Base-by-base conservation (phyloP, 805 yeast species). In the Dipodascus albidus region DNA sequence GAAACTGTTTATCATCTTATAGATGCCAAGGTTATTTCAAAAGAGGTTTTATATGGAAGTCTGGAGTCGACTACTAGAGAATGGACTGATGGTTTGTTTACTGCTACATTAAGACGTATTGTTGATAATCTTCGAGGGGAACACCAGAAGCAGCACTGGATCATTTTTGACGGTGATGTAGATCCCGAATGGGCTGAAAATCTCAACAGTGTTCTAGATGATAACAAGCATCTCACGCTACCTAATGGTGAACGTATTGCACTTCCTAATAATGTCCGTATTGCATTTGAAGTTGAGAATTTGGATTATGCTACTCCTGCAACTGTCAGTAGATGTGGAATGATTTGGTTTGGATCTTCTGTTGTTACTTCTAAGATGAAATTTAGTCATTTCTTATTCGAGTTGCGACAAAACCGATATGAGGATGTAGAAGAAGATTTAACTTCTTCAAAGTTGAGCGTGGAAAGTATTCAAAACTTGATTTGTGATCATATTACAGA, bases 141-240 rank as follows among this genome's bases (percentile, higher is more conserved):
- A 56, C 59, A 64, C 6, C 57, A 69, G 1, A 33, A 53, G 1
- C 66, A 74, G 2, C 74, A 81, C 15, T 89, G 96, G 93, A 75
- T 91, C 55, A 75, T 90, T 0, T 85, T 91, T 63, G 97, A 91
- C 67, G 95, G 97, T 42, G 96, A 88, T 60, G 78, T 91, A 35
- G 97, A 91, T 63, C 97, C 98, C 0, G 82, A 80, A 42, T 91
- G 97, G 95, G 87, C 87, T 1, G 98, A 91, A 61, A 84, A 85
- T 53, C 70, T 91, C 58, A 91, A 91, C 69, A 85, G 95, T 70
- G 93, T 89, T 8, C 72, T 91, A 17, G 98, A 91, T 67, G 98
- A 91, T 59, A 91, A 89, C 67, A 81, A 78, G 57, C 58, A 85
- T 1, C 67, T 91, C 47, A 89, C 97, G 0, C 70, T 91, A 8